These are phyloP conservation scores for Fusarium sulawesiense DNA, from an alignment of 2,329 filamentous ascomycete genomes.

Conservation along the genomic window DNA sequence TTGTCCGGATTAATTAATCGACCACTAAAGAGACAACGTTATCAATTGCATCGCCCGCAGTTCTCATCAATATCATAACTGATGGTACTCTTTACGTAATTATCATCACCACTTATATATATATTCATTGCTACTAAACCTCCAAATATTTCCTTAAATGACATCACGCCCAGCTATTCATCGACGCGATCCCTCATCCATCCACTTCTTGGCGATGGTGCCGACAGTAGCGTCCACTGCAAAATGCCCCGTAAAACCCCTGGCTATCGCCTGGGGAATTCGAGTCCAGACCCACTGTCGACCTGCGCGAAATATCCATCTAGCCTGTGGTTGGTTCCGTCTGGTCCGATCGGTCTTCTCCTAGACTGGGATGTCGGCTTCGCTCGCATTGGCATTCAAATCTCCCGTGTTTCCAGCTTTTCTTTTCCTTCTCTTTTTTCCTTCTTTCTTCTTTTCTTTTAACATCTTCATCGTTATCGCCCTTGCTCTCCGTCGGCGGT, in stretches of 20 bases:
- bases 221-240: slow-evolving; percentile 25
- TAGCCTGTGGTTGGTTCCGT: slow-evolving; percentile 40
- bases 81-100: not conserved
- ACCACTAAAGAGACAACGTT: not conserved
- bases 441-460: slow-evolving; percentile 10
- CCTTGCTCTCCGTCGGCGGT: slow-evolving; percentile 33
- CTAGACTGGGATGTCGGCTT: slow-evolving; percentile 11
- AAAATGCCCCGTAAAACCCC: slow-evolving; percentile 29
- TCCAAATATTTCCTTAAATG: not conserved
- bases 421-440: slow-evolving; percentile 5
- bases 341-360: slow-evolving; percentile 36
- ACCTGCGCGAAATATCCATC: slow-evolving; percentile 32
- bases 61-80: not conserved
- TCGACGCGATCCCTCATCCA: not conserved
- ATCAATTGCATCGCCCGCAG: not conserved
- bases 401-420: slow-evolving; percentile 23
- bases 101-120: not conserved
- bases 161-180: slow-evolving; percentile 16
- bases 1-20: not conserved
- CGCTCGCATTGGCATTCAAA: slow-evolving; percentile 23
- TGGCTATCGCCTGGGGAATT: slow-evolving; percentile 29
- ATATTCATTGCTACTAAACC: not conserved
- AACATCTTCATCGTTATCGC: slow-evolving; percentile 14
- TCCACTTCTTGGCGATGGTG: slow-evolving; percentile 25
- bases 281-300: slow-evolving; percentile 18